phyloP scores from a whole-genome alignment of 2,329 filamentous ascomycete genomes.

The Clonostachys byssicola region DNA sequence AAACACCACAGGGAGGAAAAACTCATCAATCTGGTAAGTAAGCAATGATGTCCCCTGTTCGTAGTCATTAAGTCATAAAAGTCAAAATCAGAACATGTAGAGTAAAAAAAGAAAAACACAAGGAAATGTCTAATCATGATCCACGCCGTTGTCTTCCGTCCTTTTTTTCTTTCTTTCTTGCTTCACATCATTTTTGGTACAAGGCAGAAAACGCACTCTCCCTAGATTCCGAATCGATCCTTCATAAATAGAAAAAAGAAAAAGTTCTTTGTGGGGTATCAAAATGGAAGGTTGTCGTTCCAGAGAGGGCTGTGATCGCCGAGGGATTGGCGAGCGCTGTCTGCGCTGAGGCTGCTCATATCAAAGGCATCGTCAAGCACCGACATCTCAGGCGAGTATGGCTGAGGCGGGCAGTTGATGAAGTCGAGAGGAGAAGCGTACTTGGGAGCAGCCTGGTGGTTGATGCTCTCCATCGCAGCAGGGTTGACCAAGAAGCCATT shows the following conservation, averaged over 20 bases:
- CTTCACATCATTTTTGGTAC: too few relatives aligned
- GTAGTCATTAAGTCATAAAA: conserved; percentile 14
- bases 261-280: conserved; percentile 10
- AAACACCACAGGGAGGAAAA: too few relatives aligned
- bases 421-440: conserved; percentile 13
- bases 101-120: too few relatives aligned
- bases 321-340: conserved; percentile 6
- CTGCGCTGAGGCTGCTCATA: conserved; percentile 23
- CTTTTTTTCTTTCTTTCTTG: too few relatives aligned
- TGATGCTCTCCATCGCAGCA: conserved; percentile 14
- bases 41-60: too few relatives aligned
- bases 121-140: too few relatives aligned
- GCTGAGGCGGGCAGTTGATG: conserved; percentile 17
- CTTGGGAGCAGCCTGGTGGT: conserved; percentile 6
- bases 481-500: conserved; percentile 13
- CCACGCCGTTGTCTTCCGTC: too few relatives aligned
- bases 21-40: too few relatives aligned
- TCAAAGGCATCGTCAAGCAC: conserved; percentile 35
- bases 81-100: background rate
- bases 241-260: too few relatives aligned
- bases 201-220: too few relatives aligned
- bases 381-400: conserved; percentile 27
- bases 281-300: conserved; percentile 22
- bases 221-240: too few relatives aligned
- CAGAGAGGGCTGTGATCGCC: conserved; percentile 20